Conservation (phyloP, 345 rosid genomes). For the Anastatica hierochuntica region DNA sequence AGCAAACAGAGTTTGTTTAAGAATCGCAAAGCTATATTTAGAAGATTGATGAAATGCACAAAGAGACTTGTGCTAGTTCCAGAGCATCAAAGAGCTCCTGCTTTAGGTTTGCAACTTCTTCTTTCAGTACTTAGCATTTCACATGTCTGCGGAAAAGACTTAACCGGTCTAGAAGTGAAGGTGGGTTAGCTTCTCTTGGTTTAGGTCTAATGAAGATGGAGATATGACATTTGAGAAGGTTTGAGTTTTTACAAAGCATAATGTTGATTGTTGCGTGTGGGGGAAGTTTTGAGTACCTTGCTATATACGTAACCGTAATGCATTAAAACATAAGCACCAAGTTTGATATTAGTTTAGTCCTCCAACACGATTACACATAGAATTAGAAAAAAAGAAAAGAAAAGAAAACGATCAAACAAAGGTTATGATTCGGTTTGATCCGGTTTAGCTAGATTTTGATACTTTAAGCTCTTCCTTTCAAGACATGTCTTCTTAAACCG, state of each 20-base stretch:
- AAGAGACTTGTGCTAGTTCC: slow-evolving; percentile 32
- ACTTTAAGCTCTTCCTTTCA: slow-evolving; percentile 35
- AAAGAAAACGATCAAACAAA: no score
- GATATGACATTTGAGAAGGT: slow-evolving; percentile 15
- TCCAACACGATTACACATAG: slow-evolving; percentile 1
- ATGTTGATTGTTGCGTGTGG: no score
- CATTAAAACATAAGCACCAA: no score
- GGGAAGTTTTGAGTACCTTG: no score
- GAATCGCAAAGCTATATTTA: not conserved
- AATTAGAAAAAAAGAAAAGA: not conserved
- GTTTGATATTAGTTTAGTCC: no score
- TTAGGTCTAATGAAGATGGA: no score
- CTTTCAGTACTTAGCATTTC: slow-evolving; percentile 71
- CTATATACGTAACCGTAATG: no score
- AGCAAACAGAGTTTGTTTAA: slow-evolving; percentile 6
- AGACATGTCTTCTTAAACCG: slow-evolving; percentile 61
- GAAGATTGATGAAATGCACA: slow-evolving; percentile 2
- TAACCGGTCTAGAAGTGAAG: slow-evolving; percentile 47
- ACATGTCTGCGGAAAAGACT: slow-evolving; percentile 59
- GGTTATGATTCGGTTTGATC: slow-evolving; percentile 5
- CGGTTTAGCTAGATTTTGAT: not conserved
- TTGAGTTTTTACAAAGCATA: not conserved
- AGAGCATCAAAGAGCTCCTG: slow-evolving; percentile 60
- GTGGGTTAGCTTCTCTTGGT: no score
- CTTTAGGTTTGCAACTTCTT: slow-evolving; percentile 53